Evolutionary conservation across 768 basidiomycete genomes (phyloP).

Genomic region (Solioccasus polychromus): DNA sequence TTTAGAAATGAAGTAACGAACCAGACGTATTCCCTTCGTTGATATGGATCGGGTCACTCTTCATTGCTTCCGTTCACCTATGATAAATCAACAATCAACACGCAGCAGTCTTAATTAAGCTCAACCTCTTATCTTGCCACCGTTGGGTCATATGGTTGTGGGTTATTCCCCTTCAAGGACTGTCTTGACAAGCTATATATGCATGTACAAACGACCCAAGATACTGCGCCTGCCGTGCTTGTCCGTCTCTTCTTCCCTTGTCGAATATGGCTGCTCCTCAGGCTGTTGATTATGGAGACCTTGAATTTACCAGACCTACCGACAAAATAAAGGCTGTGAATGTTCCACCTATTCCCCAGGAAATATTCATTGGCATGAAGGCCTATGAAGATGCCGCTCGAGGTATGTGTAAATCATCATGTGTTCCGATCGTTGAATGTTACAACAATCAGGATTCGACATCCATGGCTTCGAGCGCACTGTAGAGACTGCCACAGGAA

Average conservation of each 20-base stretch:
- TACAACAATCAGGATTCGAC: slow-evolving; percentile 22
- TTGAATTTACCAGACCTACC: slow-evolving; percentile 36
- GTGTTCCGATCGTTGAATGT: not conserved
- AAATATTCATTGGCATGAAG: slow-evolving; percentile 35
- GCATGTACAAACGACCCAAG: too few species aligned
- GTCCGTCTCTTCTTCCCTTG: not conserved
- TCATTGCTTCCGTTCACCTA: too few species aligned
- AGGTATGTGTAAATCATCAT: slow-evolving; percentile 18
- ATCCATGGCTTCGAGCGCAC: slow-evolving; percentile 29
- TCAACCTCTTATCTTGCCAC: too few species aligned
- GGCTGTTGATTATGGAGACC: slow-evolving; percentile 31
- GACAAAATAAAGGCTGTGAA: slow-evolving; percentile 39
- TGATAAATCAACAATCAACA: too few species aligned
- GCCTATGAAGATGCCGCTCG: slow-evolving; percentile 39
- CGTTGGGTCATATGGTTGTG: too few species aligned
- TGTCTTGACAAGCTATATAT: too few species aligned
- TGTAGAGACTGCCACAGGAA: slow-evolving; percentile 7
- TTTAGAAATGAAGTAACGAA: too few species aligned
- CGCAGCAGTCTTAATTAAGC: too few species aligned
- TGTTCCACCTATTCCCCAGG: slow-evolving; percentile 30
- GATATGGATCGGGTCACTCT: too few species aligned
- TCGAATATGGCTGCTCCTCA: slow-evolving; percentile 18
- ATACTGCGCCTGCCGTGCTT: too few species aligned
- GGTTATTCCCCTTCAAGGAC: too few species aligned
- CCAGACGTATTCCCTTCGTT: too few species aligned